A percentile compares a stretch with the other conserved stretches of the same genome.
phyloP scores from a whole-genome alignment of 2,329 filamentous ascomycete species.

The Fusarium tanahbumbuense region DNA sequence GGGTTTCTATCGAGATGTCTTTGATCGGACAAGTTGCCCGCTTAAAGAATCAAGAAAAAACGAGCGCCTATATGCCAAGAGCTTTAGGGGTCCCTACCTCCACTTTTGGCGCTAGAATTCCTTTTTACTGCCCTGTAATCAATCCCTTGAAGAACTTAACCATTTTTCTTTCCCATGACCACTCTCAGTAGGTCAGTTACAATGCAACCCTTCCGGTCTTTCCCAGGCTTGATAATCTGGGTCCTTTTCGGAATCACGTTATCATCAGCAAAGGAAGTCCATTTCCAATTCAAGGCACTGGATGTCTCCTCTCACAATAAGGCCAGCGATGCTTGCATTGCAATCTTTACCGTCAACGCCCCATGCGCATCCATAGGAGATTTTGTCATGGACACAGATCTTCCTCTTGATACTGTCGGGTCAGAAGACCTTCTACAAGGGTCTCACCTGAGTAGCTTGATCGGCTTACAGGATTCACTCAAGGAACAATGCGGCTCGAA shows the following conservation, averaged over 20 bases:
- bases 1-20: too few relatives aligned
- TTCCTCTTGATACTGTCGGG: not conserved
- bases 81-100: not conserved
- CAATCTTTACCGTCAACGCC: not conserved
- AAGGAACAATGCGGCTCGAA: not conserved
- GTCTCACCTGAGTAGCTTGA: not conserved
- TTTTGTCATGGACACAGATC: not conserved
- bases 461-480: rapidly evolving
- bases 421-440: not conserved
- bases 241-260: rapidly evolving
- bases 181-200: not conserved
- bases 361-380: not conserved
- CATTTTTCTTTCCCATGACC: not conserved
- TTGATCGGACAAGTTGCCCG: too few relatives aligned
- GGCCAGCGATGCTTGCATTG: not conserved
- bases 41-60: too few relatives aligned
- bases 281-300: not conserved
- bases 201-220: not conserved
- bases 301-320: not conserved
- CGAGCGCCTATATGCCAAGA: not conserved
- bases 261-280: too few relatives aligned
- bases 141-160: not conserved
- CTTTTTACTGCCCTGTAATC: not conserved
- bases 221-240: not conserved
- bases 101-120: not conserved